A percentile compares a stretch with the other conserved stretches of the same genome.
Conservation (phyloP, 140 eudicot genomes). For the Cichorium intybus region DNA sequence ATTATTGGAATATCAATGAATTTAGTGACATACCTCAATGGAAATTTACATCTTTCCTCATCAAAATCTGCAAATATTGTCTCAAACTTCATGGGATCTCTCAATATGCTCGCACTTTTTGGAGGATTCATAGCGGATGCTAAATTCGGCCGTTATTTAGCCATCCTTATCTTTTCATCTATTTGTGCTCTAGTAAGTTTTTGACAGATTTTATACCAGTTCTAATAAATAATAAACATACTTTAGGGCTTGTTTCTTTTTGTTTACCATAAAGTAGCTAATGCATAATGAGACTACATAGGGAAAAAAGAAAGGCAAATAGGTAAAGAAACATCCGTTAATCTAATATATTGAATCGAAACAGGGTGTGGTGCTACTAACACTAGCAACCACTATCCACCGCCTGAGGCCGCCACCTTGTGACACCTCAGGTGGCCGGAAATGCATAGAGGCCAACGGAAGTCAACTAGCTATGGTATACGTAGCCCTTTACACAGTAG, state of each 20-base stretch:
- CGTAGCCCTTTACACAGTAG: slow-evolving; percentile 69
- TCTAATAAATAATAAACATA: no score
- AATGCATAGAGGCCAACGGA: slow-evolving; percentile 56
- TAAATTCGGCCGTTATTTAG: slow-evolving; percentile 66
- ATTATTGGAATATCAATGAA: slow-evolving; percentile 67
- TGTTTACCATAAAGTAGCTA: no score
- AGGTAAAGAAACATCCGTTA: no score
- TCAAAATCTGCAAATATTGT: slow-evolving; percentile 76
- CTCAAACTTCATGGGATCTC: slow-evolving; percentile 85
- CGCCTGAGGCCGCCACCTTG: slow-evolving; percentile 74
- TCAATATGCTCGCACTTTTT: slow-evolving; percentile 66
- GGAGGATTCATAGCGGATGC: slow-evolving; percentile 92
- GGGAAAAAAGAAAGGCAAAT: no score
- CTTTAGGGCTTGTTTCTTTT: no score
- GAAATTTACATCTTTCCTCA: slow-evolving; percentile 61
- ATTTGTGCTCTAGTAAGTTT: slow-evolving; percentile 64
- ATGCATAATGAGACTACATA: no score
- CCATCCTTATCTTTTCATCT: slow-evolving; percentile 63
- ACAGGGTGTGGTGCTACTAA: slow-evolving; percentile 65
- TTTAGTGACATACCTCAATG: slow-evolving; percentile 63
- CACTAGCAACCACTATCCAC: slow-evolving; percentile 53
- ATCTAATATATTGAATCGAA: neutral
- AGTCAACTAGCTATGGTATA: slow-evolving; percentile 52
- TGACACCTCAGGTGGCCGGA: slow-evolving; percentile 23
- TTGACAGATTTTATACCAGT: no score